Evolutionary conservation across 768 basidiomycete species (phyloP).

Genomic region (Pleurotus platypus): DNA sequence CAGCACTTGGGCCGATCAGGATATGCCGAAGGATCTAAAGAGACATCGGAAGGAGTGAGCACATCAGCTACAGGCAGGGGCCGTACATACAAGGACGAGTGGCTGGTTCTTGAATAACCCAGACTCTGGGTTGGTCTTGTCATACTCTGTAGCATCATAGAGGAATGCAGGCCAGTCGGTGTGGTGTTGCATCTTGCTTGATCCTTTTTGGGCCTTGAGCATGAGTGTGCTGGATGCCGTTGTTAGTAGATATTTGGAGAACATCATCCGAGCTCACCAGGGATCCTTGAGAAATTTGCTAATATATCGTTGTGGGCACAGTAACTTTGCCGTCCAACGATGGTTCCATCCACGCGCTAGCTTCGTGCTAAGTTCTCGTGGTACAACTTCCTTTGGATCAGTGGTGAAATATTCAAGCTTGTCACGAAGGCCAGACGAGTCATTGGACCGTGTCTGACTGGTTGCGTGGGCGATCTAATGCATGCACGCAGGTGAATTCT

Average conservation of each 20-base stretch:
- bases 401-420: neutral
- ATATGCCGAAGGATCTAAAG: neutral
- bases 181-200: neutral
- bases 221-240: neutral
- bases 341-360: neutral
- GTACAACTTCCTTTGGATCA: neutral
- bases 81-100: neutral
- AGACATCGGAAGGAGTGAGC: neutral
- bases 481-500: neutral
- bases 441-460: neutral
- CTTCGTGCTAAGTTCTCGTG: neutral
- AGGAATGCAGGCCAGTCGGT: constrained; percentile 17
- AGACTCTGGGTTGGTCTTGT: constrained; percentile 9
- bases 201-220: neutral
- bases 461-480: neutral
- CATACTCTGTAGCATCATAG: constrained; percentile 10
- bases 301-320: neutral
- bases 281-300: no score
- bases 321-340: neutral
- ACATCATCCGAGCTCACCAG: no score
- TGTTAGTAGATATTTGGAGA: no score
- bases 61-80: neutral
- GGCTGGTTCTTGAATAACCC: constrained; percentile 16
- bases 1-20: neutral
- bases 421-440: neutral